Percentiles rank a stretch among this genome's conserved stretches.
phyloP scores from a whole-genome alignment of 2,329 filamentous ascomycete species.

The Calonectria henricotiae region DNA sequence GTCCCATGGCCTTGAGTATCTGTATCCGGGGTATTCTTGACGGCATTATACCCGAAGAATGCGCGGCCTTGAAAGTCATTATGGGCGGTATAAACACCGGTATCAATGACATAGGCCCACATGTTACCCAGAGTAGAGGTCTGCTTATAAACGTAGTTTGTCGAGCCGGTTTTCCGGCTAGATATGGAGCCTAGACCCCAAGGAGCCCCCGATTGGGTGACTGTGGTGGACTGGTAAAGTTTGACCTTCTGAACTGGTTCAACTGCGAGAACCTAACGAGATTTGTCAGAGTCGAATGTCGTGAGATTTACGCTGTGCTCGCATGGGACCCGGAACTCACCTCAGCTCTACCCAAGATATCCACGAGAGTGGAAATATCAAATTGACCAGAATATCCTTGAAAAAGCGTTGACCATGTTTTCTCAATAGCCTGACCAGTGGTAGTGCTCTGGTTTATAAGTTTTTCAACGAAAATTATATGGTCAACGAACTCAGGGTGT shows the following conservation, averaged over 20 bases:
- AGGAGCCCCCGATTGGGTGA: not conserved
- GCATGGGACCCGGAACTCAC: not conserved
- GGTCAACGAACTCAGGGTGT: not conserved
- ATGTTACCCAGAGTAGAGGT: not conserved
- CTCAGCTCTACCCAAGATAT: not conserved
- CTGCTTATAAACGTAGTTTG: conserved; percentile 1
- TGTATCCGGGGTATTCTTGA: not conserved
- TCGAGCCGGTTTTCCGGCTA: not conserved
- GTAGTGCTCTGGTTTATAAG: not conserved
- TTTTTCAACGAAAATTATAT: not conserved
- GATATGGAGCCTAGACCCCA: conserved; percentile 3
- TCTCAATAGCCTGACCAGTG: not conserved
- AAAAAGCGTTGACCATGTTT: conserved; percentile 1
- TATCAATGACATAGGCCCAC: conserved; percentile 12
- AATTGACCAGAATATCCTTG: conserved; percentile 10
- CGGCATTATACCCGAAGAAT: conserved; percentile 1
- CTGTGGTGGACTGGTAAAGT: not conserved
- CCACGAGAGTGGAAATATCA: not conserved
- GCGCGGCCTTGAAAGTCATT: not conserved
- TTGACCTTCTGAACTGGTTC: not conserved
- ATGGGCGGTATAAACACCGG: conserved; percentile 9
- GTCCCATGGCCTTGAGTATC: conserved; percentile 9
- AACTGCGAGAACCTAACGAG: not conserved
- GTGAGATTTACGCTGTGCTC: not conserved
- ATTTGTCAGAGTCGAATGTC: not conserved